A percentile compares a stretch with the other conserved stretches of the same genome.
These are phyloP conservation scores for Neofusicoccum cordaticola DNA, from an alignment of 2,329 filamentous ascomycete genomes.

Conservation along the genomic window DNA sequence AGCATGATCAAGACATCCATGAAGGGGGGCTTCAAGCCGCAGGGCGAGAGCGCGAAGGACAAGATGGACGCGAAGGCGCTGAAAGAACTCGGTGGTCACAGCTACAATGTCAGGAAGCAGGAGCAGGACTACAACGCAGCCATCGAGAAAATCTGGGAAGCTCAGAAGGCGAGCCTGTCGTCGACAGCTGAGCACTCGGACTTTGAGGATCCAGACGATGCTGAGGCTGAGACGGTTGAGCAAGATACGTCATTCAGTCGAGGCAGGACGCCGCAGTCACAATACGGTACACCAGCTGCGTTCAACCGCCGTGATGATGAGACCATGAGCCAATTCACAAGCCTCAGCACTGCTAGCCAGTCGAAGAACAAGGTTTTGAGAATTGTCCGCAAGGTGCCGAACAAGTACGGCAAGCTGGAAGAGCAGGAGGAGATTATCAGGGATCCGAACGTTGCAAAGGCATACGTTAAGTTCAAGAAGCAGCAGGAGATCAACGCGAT, in stretches of 20 bases:
- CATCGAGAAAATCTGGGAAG: constrained; percentile 88
- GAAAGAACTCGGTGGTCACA: constrained; percentile 76
- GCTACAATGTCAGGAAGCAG: constrained; percentile 95
- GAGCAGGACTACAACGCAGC: constrained; percentile 88
- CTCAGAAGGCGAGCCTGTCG: constrained; percentile 75
- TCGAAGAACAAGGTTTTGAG: constrained; percentile 63
- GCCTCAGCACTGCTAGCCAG: constrained; percentile 57
- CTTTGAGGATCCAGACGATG: constrained; percentile 61
- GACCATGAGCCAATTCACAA: constrained; percentile 55
- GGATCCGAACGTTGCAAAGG: constrained; percentile 81
- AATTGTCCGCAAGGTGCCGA: constrained; percentile 68
- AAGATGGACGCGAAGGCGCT: constrained; percentile 75
- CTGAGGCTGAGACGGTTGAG: constrained; percentile 45
- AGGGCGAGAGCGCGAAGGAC: constrained; percentile 84
- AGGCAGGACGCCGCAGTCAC: constrained; percentile 64
- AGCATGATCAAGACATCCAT: constrained; percentile 97
- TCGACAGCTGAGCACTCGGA: constrained; percentile 74
- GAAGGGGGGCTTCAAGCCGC: constrained; percentile 94
- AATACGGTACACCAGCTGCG: constrained; percentile 58
- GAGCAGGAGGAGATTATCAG: constrained; percentile 62
- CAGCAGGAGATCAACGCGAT: constrained; percentile 68
- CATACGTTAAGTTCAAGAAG: constrained; percentile 78
- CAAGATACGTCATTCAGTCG: constrained; percentile 33
- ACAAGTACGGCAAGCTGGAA: constrained; percentile 63
- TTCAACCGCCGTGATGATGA: constrained; percentile 64